Evolutionary conservation across 108 stramenopile species (phyloP), one percentile per base, ranked within the genome.

Genomic region (Skeletonema marinoi): DNA sequence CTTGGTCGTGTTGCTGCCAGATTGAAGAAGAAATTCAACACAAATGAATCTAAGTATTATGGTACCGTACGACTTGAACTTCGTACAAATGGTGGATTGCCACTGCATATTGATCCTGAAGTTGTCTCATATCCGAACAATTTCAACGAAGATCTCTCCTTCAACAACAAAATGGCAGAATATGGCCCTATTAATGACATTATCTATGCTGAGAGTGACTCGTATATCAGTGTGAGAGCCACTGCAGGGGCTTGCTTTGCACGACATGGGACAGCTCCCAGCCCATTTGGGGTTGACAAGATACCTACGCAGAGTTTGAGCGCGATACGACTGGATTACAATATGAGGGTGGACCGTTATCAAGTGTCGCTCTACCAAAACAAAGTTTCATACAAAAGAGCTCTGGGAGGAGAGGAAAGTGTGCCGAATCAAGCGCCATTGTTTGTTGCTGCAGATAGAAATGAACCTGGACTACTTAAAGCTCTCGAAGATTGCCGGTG

Each of bases 301-400:
- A 74, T 74, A 13, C 63, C 73, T 11, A 65, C 63, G 16, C 73
- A 74, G 35, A 65, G 64, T 65, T 65, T 74, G 63, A 74, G 63
- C 30, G 64, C 32, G 32, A 64, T 65, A 19, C 35, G 73, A 38
- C 32, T 65, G 0, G 35, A 33, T 54, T 64, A 61, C 54, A 32
- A 42, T 5, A 41, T 36, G 13, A 7, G 30, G 30, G 63, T 65
- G 6, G 63, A 74, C 64, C 63, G 73, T 0, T 74, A 74, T 65
- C 51, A 33, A n/a, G 41, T 72, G 13, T 33, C 16, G 25, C 17
- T 39, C 4, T 30, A 71, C 1, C 7, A 32, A 8, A 11, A 12
- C 59, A 44, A 44, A 0, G 14, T 72, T 4, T 33, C 6, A 19
- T 62, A 44, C n/a, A 19, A 63, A 19, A 29, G 71, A 29, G 61